Evolutionary conservation across 106 monocot genomes (phyloP).

Genomic region (Gastrodia elata): DNA sequence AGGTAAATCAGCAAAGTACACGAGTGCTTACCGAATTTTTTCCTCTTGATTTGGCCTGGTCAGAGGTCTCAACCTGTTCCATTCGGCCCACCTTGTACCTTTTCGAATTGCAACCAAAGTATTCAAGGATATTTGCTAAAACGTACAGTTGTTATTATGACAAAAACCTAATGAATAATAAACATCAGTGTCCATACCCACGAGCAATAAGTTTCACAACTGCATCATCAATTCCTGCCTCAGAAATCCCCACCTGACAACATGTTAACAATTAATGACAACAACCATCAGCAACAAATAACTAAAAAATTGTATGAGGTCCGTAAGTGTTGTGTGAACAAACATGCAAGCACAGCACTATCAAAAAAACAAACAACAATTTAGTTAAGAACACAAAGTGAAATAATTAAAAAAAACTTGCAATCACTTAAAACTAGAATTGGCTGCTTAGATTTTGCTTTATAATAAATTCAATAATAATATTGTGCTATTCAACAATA

Average conservation of each 20-base stretch:
- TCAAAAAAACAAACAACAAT: not conserved
- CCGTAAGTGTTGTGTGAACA: not conserved
- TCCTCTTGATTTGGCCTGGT: constrained; percentile 86
- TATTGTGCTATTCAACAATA: too few relatives aligned
- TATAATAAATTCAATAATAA: too few relatives aligned
- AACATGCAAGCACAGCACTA: not conserved
- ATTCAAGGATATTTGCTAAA: constrained; percentile 5
- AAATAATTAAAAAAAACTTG: not conserved
- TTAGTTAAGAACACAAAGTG: not conserved
- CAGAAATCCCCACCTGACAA: constrained; percentile 90
- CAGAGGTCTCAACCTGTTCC: constrained; percentile 80
- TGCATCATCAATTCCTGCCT: constrained; percentile 94
- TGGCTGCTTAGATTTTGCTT: too few relatives aligned
- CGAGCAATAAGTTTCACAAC: constrained; percentile 66
- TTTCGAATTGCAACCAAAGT: constrained; percentile 12
- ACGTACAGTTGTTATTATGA: not conserved
- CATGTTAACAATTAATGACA: not conserved
- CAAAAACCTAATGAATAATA: not conserved
- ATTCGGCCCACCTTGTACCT: constrained; percentile 99
- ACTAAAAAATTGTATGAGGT: not conserved
- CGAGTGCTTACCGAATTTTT: constrained; percentile 50
- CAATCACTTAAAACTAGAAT: not conserved
- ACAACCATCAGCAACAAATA: not conserved
- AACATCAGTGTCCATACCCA: constrained; percentile 39
- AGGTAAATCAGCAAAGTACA: not conserved